These are phyloP conservation scores for Cladophialophora yegresii DNA, from an alignment of 2,329 filamentous ascomycete species.

Conservation along the genomic window DNA sequence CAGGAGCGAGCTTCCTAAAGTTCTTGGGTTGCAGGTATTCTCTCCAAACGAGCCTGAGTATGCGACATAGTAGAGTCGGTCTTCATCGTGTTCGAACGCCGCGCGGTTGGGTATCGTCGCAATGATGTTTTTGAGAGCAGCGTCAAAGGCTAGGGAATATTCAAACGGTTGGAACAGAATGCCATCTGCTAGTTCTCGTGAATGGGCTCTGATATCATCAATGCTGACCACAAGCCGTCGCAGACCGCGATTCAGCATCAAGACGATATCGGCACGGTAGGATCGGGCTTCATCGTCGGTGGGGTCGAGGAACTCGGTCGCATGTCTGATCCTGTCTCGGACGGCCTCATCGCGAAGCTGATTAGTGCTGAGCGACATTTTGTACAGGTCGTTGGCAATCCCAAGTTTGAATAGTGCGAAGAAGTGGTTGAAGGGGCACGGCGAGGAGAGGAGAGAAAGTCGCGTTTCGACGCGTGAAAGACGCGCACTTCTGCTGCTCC, in stretches of 20 bases:
- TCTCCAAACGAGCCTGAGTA: constrained; percentile 95
- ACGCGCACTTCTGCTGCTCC: background rate
- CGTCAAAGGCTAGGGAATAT: constrained; percentile 82
- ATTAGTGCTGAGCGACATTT: constrained; percentile 47
- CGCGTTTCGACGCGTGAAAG: background rate
- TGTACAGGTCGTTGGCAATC: constrained; percentile 1
- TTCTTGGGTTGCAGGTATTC: constrained; percentile 90
- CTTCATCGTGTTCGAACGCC: constrained; percentile 72
- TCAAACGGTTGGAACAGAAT: constrained; percentile 86
- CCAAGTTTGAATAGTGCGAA: background rate
- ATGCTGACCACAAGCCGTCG: constrained; percentile 70
- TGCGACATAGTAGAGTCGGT: constrained; percentile 90
- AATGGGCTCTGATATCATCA: constrained; percentile 89
- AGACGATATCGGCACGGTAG: constrained; percentile 85
- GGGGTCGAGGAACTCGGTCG: constrained; percentile 92
- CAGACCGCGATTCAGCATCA: constrained; percentile 66
- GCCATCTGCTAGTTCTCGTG: constrained; percentile 73
- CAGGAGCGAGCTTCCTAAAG: constrained; percentile 81
- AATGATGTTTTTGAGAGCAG: constrained; percentile 85
- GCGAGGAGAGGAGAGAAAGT: background rate
- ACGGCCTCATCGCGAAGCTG: constrained; percentile 83
- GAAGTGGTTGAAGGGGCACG: background rate
- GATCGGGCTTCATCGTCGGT: constrained; percentile 54
- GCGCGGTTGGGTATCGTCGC: constrained; percentile 74
- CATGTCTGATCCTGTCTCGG: constrained; percentile 78